Evolutionary conservation across 1,284 basidiomycete species (phyloP), one percentile per base, ranked within the genome.

Genomic region (Ceratobasidium papillatum): DNA sequence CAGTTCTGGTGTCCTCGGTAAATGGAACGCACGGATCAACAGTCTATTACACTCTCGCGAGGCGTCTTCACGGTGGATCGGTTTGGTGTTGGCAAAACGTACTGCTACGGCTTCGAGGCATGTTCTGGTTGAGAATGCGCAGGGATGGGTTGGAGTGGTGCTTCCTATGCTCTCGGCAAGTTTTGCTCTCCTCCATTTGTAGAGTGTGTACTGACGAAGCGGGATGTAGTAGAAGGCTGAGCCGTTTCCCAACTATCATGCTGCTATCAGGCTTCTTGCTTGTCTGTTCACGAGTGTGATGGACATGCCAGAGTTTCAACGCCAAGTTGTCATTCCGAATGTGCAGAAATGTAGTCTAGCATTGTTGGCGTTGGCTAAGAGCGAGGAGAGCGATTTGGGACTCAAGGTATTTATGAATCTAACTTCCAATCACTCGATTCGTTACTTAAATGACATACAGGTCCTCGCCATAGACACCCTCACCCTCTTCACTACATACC

Each of bases 31-130:
- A 22, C 87, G 92, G 71, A 83, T 93, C 74, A 89, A 87, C 77
- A 89, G 91, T 2, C 83, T 94, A 54, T 83, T 94, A 58, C 89
- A 91, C 78, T 89, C 93, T 14, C 93, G 90, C 81, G 88, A 92
- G 76, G 80, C 89, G 12, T 88, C 87, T 58, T 88, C 87, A 75
- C 87, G 90, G 75, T 94, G 92, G 92, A 88, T 90, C 27, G 93
- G 91, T 17, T 83, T 94, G 36, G 91, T 87, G 78, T 81, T 94
- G 51, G 92, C 93, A 1, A 83, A 89, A 77, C 87, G 87, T 78
- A 90, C 90, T 7, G 86, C 90, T 1, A 78, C 84, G 38, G 80
- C 87, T 34, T 91, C 90, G 3, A 87, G 84, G 78, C 79, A 80
- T 22, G 77, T 89, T 3, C 87, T 94, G 85, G 81, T 92, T 69